Percentiles rank a stretch among this genome's conserved stretches.
phyloP scores from a whole-genome alignment of 2,329 filamentous ascomycete genomes.

The Endoconidiophora laricicola region DNA sequence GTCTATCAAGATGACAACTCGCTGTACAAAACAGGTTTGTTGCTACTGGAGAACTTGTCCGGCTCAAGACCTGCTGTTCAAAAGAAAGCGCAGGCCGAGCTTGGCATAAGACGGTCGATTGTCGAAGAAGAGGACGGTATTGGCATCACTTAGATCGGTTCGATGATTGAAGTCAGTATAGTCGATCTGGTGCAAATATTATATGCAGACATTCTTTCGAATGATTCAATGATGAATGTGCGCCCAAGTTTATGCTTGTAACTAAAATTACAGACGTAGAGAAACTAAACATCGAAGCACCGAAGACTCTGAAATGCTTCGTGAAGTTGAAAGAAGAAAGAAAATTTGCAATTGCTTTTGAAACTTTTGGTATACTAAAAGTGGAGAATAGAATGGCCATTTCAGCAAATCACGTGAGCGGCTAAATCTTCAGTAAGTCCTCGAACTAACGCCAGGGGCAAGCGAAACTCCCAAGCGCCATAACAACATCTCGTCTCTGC shows the following conservation, averaged over 20 bases:
- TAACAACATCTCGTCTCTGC: no score
- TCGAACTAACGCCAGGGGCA: no score
- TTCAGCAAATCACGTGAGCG: not conserved
- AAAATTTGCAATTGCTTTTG: not conserved
- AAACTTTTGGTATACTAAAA: not conserved
- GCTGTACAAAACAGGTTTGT: not conserved
- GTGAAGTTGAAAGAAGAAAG: not conserved
- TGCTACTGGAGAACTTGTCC: not conserved
- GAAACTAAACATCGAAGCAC: no score
- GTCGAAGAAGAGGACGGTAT: not conserved
- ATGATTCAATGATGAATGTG: not conserved
- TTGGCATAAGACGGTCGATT: conserved; percentile 10
- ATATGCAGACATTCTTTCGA: not conserved
- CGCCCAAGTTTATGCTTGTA: not conserved
- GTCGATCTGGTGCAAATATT: no score
- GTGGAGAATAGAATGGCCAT: not conserved
- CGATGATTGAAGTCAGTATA: not conserved
- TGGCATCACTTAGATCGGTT: not conserved
- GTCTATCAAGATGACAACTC: conserved; percentile 3
- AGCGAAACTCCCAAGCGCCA: no score
- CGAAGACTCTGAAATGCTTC: no score
- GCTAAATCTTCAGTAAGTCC: no score
- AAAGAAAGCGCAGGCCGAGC: conserved; percentile 7
- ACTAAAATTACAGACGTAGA: not conserved
- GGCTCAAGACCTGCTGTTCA: conserved; percentile 9